Evolutionary conservation across 106 monocot genomes (phyloP).

Genomic region (Dendrobium huoshanense): DNA sequence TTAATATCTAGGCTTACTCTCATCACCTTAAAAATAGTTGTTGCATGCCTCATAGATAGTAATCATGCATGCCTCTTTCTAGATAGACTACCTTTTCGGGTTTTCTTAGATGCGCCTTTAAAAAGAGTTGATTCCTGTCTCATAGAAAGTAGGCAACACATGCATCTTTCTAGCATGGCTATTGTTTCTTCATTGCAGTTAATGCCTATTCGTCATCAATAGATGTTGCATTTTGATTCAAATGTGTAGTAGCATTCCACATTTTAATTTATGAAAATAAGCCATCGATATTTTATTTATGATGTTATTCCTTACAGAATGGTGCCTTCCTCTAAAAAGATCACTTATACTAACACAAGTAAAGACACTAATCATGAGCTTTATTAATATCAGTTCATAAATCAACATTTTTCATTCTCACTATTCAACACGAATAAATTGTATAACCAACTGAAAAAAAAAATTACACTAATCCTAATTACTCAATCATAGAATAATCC

Average conservation of each 20-base stretch:
- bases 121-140: background rate
- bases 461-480: background rate
- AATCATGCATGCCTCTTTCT: too few species aligned
- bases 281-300: too few species aligned
- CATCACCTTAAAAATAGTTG: too few species aligned
- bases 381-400: background rate
- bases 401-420: background rate
- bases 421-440: background rate
- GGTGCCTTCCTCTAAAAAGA: background rate
- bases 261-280: too few species aligned
- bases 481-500: background rate
- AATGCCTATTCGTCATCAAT: background rate
- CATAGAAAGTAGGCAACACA: background rate
- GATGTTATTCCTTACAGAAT: too few species aligned
- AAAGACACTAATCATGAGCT: background rate
- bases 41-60: too few species aligned
- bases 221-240: background rate
- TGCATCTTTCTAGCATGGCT: background rate
- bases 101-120: background rate
- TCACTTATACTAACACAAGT: background rate
- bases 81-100: background rate
- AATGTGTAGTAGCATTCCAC: background rate
- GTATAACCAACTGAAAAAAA: background rate
- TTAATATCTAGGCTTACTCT: background rate
- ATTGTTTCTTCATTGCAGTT: background rate